Percentiles rank a stretch among this genome's conserved stretches.
Evolutionary conservation across 2,329 filamentous ascomycete genomes (phyloP).

Genomic region (Sordariomycetes sp.): DNA sequence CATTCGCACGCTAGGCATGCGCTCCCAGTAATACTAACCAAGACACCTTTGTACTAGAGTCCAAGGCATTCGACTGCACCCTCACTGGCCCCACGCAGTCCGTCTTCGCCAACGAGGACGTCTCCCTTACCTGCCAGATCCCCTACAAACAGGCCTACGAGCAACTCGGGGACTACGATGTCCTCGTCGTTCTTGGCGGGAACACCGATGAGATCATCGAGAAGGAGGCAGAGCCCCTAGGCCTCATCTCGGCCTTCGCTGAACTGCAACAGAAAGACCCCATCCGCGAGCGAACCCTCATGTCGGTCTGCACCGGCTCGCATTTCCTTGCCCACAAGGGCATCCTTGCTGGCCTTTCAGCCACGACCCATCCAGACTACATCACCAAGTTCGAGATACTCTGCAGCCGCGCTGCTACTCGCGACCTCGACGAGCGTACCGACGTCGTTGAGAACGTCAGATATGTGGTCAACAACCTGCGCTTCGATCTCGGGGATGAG

Average conservation of each 20-base stretch:
- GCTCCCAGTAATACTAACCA: neutral
- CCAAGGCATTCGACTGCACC: constrained; percentile 46
- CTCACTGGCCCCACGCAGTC: constrained; percentile 38
- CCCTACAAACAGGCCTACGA: constrained; percentile 68
- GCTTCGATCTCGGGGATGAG: constrained; percentile 70
- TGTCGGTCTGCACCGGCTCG: constrained; percentile 69
- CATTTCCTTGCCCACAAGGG: constrained; percentile 66
- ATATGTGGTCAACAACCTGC: constrained; percentile 85
- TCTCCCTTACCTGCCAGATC: constrained; percentile 61
- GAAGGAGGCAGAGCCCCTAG: constrained; percentile 53
- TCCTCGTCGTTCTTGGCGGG: constrained; percentile 68
- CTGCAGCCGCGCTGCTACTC: constrained; percentile 59
- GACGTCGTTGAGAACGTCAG: constrained; percentile 70
- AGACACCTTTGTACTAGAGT: constrained; percentile 19
- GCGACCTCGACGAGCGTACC: constrained; percentile 61
- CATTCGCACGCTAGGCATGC: neutral
- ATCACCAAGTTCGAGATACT: constrained; percentile 71
- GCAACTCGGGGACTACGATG: constrained; percentile 61
- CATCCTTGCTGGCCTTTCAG: constrained; percentile 64
- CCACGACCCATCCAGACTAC: constrained; percentile 72
- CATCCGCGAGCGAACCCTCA: constrained; percentile 64
- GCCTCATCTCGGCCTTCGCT: constrained; percentile 62
- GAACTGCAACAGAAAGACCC: constrained; percentile 72
- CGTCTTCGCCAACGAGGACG: constrained; percentile 47
- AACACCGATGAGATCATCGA: constrained; percentile 50